A percentile compares a stretch with the other conserved stretches of the same genome.
phyloP scores from a whole-genome alignment of 441 rosid species.

The Kokia cookei region DNA sequence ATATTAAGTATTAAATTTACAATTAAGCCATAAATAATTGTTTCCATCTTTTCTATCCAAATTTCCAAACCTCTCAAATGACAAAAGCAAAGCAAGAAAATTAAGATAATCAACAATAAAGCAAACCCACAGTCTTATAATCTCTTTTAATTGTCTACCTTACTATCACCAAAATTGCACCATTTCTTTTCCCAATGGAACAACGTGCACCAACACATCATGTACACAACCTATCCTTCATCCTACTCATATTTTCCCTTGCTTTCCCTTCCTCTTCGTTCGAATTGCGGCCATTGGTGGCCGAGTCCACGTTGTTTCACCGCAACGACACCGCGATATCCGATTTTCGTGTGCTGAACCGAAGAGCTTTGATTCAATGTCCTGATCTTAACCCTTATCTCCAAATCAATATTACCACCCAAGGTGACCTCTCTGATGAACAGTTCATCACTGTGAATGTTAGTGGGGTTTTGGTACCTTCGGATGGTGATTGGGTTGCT shows the following conservation, averaged over 20 bases:
- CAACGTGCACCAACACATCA: not conserved
- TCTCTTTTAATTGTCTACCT: not conserved
- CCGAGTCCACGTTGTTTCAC: slow-evolving; percentile 24
- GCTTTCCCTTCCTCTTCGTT: slow-evolving; percentile 7
- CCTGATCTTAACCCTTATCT: slow-evolving; percentile 25
- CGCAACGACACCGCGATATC: slow-evolving; percentile 38
- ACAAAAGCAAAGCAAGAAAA: not conserved
- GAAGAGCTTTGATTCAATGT: slow-evolving; percentile 37
- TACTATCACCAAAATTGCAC: not conserved
- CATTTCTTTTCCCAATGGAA: not conserved
- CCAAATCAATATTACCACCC: slow-evolving; percentile 18
- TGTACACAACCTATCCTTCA: not conserved
- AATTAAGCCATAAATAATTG: not conserved
- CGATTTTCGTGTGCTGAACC: slow-evolving; percentile 38
- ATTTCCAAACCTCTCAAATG: not conserved
- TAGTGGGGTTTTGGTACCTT: slow-evolving; percentile 38
- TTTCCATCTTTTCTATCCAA: not conserved
- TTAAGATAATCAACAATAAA: not conserved
- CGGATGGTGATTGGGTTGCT: slow-evolving; percentile 48
- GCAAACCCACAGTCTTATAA: not conserved
- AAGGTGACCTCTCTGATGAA: slow-evolving; percentile 26
- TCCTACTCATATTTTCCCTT: not conserved
- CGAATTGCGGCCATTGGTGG: slow-evolving; percentile 24
- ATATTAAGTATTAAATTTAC: no score
- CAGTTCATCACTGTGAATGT: slow-evolving; percentile 39